Percentiles rank a stretch among this genome's conserved stretches.
phyloP scores from a whole-genome alignment of 176 grass and related monocot species.

The Musa troglodytarum region DNA sequence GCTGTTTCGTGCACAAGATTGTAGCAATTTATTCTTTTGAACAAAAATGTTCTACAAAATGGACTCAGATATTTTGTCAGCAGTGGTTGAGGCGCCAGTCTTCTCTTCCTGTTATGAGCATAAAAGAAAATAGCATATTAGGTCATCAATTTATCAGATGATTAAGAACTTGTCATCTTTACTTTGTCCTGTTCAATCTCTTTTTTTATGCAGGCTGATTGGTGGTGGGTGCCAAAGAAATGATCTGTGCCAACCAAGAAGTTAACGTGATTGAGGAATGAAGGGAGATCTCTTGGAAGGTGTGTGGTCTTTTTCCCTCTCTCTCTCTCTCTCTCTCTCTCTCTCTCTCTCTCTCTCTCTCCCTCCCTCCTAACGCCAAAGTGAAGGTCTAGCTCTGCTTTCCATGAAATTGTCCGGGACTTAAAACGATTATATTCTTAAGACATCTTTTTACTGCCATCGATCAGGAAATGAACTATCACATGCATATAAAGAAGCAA shows the following conservation, averaged over 20 bases:
- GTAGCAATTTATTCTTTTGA: not conserved
- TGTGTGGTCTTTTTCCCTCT: conserved; percentile 1
- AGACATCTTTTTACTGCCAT: not conserved
- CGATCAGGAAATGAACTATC: too few species aligned
- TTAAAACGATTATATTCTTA: not conserved
- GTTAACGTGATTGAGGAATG: conserved; percentile 11
- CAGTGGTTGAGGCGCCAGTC: too few species aligned
- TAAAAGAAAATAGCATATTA: not conserved
- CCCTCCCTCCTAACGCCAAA: not conserved
- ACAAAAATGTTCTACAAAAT: too few species aligned
- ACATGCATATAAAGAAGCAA: not conserved
- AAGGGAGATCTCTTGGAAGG: conserved; percentile 8
- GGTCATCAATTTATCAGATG: not conserved
- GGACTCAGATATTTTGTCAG: too few species aligned
- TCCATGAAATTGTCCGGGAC: conserved; percentile 1
- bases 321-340: not conserved
- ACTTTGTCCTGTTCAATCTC: not conserved
- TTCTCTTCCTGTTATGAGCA: not conserved
- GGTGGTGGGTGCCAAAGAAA: not conserved
- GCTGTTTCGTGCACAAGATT: not conserved
- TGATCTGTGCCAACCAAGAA: not conserved
- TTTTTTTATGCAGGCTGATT: conserved; percentile 7
- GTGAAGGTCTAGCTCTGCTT: conserved; percentile 2
- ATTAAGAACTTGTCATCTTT: not conserved
- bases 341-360: not conserved